Evolutionary conservation across 1,284 basidiomycete species (phyloP).

Genomic region (Anthracocystis walkeri): DNA sequence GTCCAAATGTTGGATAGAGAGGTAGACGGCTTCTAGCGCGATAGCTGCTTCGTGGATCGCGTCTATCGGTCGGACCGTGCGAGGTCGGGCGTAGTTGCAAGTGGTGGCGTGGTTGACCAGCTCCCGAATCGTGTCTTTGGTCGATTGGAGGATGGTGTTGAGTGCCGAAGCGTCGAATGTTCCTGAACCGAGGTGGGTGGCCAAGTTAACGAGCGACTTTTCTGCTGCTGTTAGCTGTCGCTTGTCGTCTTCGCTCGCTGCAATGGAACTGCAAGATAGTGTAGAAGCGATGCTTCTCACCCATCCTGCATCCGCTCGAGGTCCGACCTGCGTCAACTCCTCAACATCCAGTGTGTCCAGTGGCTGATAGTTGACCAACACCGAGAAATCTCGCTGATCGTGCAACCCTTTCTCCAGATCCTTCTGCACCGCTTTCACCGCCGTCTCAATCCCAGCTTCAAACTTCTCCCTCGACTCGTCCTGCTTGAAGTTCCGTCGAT

Average conservation of each 20-base stretch:
- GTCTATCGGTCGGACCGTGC: constrained; percentile 27
- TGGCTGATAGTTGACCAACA: constrained; percentile 52
- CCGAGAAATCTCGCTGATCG: constrained; percentile 51
- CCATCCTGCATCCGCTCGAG: constrained; percentile 24
- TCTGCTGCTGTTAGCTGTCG: constrained; percentile 19
- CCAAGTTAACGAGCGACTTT: constrained; percentile 13
- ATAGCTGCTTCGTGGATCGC: constrained; percentile 21
- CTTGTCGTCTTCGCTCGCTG: constrained; percentile 6
- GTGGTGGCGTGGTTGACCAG: constrained; percentile 2
- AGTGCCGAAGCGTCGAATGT: background rate
- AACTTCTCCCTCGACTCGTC: constrained; percentile 13
- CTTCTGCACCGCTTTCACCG: constrained; percentile 17
- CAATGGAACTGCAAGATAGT: background rate
- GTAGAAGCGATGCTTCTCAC: constrained; percentile 25
- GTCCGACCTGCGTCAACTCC: constrained; percentile 34
- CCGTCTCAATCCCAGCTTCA: constrained; percentile 15
- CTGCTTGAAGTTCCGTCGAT: constrained; percentile 17
- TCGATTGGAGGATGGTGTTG: constrained; percentile 16
- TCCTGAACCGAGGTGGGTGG: background rate
- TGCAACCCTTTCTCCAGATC: constrained; percentile 22
- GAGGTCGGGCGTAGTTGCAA: background rate
- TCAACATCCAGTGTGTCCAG: constrained; percentile 22
- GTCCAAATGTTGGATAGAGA: background rate
- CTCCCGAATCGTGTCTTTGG: constrained; percentile 17
- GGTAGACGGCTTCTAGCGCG: constrained; percentile 32